Conservation (phyloP, 2,329 filamentous ascomycete genomes). For the Calonectria hawksworthii region DNA sequence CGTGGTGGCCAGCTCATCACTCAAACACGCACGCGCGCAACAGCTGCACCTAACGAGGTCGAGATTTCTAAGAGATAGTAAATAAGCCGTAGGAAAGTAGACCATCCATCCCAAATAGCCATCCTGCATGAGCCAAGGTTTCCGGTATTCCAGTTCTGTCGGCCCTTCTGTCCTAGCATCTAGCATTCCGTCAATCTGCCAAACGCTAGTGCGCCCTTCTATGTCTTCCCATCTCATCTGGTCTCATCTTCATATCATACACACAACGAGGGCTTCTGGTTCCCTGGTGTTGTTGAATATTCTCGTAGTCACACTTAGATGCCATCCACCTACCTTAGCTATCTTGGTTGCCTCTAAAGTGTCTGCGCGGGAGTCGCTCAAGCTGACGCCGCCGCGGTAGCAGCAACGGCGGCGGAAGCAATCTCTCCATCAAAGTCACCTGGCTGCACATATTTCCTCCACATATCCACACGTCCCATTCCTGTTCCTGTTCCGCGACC, state of each 20-base stretch:
- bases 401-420: conserved; percentile 28
- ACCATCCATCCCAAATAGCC: not conserved
- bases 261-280: not conserved
- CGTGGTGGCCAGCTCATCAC: not conserved
- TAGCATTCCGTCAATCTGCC: conserved; percentile 18
- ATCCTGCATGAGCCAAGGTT: not conserved
- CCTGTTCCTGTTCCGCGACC: conserved; percentile 60
- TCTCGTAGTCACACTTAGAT: not conserved
- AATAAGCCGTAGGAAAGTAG: conserved; percentile 9
- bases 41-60: conserved; percentile 3
- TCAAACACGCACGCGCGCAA: not conserved
- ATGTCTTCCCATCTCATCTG: conserved; percentile 5
- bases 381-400: conserved; percentile 11
- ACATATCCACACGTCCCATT: conserved; percentile 63
- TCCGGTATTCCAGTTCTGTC: conserved; percentile 25
- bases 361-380: conserved; percentile 19
- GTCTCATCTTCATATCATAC: conserved; percentile 15
- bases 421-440: conserved; percentile 55
- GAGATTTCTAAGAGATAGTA: conserved; percentile 20
- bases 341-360: conserved; percentile 26
- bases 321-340: conserved; percentile 4
- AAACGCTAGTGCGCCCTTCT: not conserved
- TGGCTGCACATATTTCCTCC: conserved; percentile 62
- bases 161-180: conserved; percentile 16
- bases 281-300: not conserved